Conservation (phyloP, 108 stramenopile genomes). For the Schizochytrium sp. region DNA sequence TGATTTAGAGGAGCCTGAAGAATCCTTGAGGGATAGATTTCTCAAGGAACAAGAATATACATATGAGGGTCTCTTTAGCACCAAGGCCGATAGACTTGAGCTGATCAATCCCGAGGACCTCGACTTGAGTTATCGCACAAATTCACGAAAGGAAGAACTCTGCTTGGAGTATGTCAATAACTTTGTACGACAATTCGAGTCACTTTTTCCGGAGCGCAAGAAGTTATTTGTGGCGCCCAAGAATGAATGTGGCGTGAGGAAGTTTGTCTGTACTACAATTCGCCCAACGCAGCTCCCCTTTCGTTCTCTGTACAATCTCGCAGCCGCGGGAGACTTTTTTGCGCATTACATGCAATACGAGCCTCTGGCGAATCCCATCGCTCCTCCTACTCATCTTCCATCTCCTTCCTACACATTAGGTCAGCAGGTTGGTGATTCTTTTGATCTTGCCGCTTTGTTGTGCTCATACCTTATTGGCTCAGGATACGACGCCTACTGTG, state of each 20-base stretch:
- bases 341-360: constrained; percentile 82
- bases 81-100: background rate
- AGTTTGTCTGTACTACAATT: constrained; percentile 82
- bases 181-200: constrained; percentile 71
- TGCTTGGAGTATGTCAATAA: constrained; percentile 78
- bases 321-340: constrained; percentile 73
- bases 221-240: constrained; percentile 71
- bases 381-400: constrained; percentile 65
- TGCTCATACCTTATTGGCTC: constrained; percentile 80
- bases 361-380: constrained; percentile 75
- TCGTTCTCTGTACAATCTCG: constrained; percentile 78
- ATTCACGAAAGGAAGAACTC: constrained; percentile 78
- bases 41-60: constrained; percentile 51
- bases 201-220: constrained; percentile 73
- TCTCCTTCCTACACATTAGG: constrained; percentile 76
- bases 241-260: constrained; percentile 77
- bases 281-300: constrained; percentile 81
- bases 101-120: background rate
- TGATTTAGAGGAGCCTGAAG: background rate
- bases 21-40: background rate
- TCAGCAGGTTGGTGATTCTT: constrained; percentile 79
- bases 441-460: constrained; percentile 80
- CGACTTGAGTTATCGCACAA: constrained; percentile 62
- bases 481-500: constrained; percentile 85
- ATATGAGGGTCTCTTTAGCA: constrained; percentile 12